Base-by-base conservation (phyloP, 2,329 filamentous ascomycete species). In the Ceratocystis smalleyi region DNA sequence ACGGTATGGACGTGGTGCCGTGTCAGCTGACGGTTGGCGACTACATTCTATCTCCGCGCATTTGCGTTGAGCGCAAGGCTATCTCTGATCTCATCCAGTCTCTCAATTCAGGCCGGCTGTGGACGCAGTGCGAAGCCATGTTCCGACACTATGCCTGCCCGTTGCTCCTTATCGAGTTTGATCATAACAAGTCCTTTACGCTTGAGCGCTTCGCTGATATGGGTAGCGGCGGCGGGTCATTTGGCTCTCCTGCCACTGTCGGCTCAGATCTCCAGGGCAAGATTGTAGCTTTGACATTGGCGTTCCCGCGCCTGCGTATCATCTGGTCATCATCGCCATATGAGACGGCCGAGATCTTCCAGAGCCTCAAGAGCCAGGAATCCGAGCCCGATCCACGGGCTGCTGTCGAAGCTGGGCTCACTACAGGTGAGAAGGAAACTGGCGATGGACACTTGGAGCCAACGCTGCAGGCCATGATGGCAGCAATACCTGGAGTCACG, bases 1-100 rank as follows among this genome's bases (percentile, higher is more conserved):
- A 89, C 62, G 89, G 84, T 69, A 92, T 96, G 78, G 79, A 91
- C 43, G 85, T 97, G 54, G 86, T 97, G 0, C 94, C 94, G 1
- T 96, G 92, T 75, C 95, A 95, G 83, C 78, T 99, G 66, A 99
- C 92, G 0, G 92, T 99, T 0, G 94, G 90, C 68, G 94, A 99
- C 76, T 99, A 99, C 74, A 86, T 99, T 67, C 80, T 99, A 51
- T 94, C 89, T 1, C 92, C 92, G 0, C 83, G 85, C 68, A 94
- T 97, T 69, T 96, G 91, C 74, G 83, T 99, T 40, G 94, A 99
- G 77, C 88, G 94, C 59, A 99, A 99, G 76, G 95, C 89, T 30
- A 81, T 99, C 71, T 85, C 84, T 71, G 94, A 99, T 76, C 77
- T 99, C 57, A 92, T 97, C 74, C 86, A 86, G 64, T 96, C 91